Evolutionary conservation across 306 rosid genomes (phyloP), one percentile per base, ranked within the genome.

Genomic region (Crataegus laevigata): DNA sequence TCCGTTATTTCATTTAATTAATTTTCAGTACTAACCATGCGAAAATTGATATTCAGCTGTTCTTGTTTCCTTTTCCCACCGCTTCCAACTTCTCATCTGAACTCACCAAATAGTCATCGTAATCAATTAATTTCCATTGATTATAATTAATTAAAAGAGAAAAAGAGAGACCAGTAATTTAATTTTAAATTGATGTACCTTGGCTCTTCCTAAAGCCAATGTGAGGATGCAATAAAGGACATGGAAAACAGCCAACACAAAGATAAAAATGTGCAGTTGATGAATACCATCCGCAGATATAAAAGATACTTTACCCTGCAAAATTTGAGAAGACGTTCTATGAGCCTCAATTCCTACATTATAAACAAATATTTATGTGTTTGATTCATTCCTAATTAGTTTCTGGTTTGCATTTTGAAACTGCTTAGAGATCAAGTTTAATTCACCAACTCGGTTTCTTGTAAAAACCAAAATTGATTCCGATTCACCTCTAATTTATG

Each of bases 81-180:
- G 73, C 68, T 87, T 94, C 98, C 98, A 94, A 12, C 90, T 84
- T 79, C 88, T 81, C 98, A 91, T 94, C 98, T 94, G 83, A 73
- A 60, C 38, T 78, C 82, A 68, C 54, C 47, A 61, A 70, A 22
- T 0, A 29, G 22, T 25, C 64, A 13, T 29, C 47, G 5, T 5
- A 8, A 43, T 64, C n/a, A 18, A 57, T 28, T 26, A 55, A 21
- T 34, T 6, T 34, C 28, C 54, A 17, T 5, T 47, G 12, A 45
- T 15, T n/a, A 74, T 26, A 10, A 47, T 8, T 4, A 51, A 54
- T 57, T 21, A 14, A 51, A 50, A 25, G 32, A 59, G 18, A 59
- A 25, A 25, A 13, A 25, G 13, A 25, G 4, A 29, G 43, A 38
- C 9, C 8, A 26, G 36, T 26, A 13, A 5, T 4, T 60, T 60